These are phyloP conservation scores for Aspergillus bombycis DNA, from an alignment of 2,329 filamentous ascomycete genomes.

Conservation along the genomic window DNA sequence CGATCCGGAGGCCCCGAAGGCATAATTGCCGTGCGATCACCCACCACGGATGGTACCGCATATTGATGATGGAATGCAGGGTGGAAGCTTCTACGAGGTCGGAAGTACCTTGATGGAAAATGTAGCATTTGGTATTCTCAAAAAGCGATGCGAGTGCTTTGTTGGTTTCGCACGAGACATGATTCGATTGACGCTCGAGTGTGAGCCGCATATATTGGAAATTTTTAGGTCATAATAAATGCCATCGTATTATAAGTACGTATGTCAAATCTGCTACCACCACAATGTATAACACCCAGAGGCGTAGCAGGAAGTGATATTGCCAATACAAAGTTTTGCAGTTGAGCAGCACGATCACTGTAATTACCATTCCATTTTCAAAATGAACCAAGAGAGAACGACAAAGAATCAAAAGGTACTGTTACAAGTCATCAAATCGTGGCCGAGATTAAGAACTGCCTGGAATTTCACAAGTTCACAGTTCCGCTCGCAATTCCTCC, in stretches of 20 bases:
- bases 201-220: neutral
- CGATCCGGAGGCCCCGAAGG: conserved; percentile 45
- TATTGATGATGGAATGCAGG: neutral
- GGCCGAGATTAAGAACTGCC: conserved; percentile 5
- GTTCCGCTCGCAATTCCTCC: conserved; percentile 34
- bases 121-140: neutral
- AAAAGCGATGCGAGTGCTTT: conserved; percentile 4
- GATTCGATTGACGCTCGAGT: neutral
- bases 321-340: neutral
- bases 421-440: conserved; percentile 8
- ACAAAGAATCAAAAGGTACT: neutral
- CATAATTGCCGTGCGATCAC: conserved; percentile 9
- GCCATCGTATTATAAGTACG: neutral
- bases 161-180: neutral
- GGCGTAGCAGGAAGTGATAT: neutral
- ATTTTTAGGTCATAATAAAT: neutral
- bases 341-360: neutral
- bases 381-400: neutral
- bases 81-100: neutral
- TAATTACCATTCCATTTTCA: neutral
- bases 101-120: neutral
- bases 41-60: neutral
- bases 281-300: neutral
- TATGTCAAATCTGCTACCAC: neutral
- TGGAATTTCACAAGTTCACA: conserved; percentile 25